Evolutionary conservation across 352 stramenopile genomes (phyloP), one percentile per base, ranked within the genome.

Genomic region (Elongisporangium senticosum): DNA sequence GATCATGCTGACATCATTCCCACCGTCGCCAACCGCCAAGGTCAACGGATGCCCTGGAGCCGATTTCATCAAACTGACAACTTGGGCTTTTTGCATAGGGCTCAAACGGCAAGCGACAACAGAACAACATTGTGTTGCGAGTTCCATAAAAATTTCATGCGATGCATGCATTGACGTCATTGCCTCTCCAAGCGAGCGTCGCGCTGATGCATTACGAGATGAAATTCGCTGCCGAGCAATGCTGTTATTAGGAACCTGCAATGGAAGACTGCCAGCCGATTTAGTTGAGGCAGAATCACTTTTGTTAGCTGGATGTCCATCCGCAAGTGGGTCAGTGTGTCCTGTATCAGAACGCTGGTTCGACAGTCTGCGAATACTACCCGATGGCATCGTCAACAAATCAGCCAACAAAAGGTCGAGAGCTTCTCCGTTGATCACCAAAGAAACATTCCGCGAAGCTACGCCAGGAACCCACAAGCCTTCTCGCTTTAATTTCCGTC

Each of bases 1-100:
- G 59, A 99, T 99, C 97, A 99, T 99, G 56, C 95, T 96, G 21
- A 99, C 97, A 67, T 99, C 98, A 65, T 99, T 99, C 1, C 97
- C 97, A 49, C 97, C 98, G 72, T 99, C 97, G 19, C 98, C 98
- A 53, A 99, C 98, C 5, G 97, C 96, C 5, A 99, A 75, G 0
- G 96, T 98, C 13, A 95, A 49, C 0, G 83, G 95, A 17, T 80
- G 68, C 1, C 74, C 78, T 5, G 80, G 75, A 3, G 81, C 79
- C 0, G 69, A 69, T 39, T 94, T 95, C 62, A 99, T 97, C 19
- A 99, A 79, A 50, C 94, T 86, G 4, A 99, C 96, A 1, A 98
- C 74, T 65, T 95, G 83, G 15, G 89, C 89, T 66, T 98, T 98
- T 61, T 98, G 91, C 79, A 96, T 95, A 1, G 91, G 91, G 49